Evolutionary conservation across 768 basidiomycete species (phyloP).

Genomic region (Pleurotus pulmonarius): DNA sequence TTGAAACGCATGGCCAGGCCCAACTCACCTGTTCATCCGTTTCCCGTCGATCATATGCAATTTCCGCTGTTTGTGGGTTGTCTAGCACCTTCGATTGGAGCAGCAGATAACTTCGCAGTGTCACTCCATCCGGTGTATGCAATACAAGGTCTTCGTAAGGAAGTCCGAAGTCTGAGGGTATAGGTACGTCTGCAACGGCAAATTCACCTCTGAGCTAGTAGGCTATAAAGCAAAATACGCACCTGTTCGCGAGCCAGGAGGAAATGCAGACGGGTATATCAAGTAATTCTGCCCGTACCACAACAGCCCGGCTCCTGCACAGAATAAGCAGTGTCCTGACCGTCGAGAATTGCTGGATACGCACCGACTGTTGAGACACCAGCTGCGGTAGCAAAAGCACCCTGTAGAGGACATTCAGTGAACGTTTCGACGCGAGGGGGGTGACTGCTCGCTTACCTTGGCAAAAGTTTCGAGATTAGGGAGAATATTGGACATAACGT

Average conservation of each 20-base stretch:
- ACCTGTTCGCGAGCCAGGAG: constrained; percentile 77
- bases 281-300: constrained; percentile 86
- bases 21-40: constrained; percentile 56
- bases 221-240: constrained; percentile 8
- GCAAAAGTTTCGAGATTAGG: constrained; percentile 46
- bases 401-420: constrained; percentile 26
- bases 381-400: constrained; percentile 51
- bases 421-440: background rate
- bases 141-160: constrained; percentile 75
- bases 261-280: constrained; percentile 86
- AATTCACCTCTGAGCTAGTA: background rate
- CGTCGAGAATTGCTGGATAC: background rate
- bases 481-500: constrained; percentile 30
- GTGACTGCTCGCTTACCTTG: constrained; percentile 29
- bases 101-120: constrained; percentile 75
- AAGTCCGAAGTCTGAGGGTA: constrained; percentile 65
- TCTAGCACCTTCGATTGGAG: constrained; percentile 52
- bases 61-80: constrained; percentile 23
- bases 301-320: constrained; percentile 63
- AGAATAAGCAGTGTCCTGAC: background rate
- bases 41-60: constrained; percentile 33
- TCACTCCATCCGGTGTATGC: constrained; percentile 66
- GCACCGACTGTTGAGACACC: constrained; percentile 55
- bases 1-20: background rate
- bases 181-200: constrained; percentile 55